phyloP scores from a whole-genome alignment of 2,329 filamentous ascomycete species.

The Calonectria henricotiae region DNA sequence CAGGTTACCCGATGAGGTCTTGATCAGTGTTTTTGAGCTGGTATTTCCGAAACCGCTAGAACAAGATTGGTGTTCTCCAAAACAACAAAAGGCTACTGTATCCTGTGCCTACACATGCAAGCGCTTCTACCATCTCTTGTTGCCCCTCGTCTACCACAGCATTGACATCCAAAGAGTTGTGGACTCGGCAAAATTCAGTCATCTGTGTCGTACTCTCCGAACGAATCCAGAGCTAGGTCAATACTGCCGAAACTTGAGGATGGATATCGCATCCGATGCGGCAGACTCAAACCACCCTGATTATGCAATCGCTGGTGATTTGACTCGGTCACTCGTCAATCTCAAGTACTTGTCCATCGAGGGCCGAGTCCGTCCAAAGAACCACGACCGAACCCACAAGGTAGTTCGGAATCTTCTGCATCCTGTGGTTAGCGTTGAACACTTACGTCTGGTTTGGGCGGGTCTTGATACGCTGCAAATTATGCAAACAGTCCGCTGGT shows the following conservation, averaged over 20 bases:
- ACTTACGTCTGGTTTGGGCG: neutral
- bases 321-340: neutral
- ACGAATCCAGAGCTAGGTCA: neutral
- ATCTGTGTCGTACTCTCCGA: neutral
- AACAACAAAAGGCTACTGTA: neutral
- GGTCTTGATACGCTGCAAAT: neutral
- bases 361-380: neutral
- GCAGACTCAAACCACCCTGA: neutral
- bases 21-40: conserved; percentile 4
- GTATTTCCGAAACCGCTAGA: neutral
- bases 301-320: neutral
- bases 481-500: neutral
- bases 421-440: neutral
- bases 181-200: neutral
- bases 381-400: too few relatives aligned
- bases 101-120: neutral
- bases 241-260: neutral
- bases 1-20: neutral
- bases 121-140: neutral
- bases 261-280: neutral
- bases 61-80: too few relatives aligned
- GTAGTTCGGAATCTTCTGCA: neutral
- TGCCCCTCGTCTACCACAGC: neutral
- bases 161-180: neutral
- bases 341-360: neutral